Evolutionary conservation across 2,329 filamentous ascomycete species (phyloP), one percentile per base, ranked within the genome.

Genomic region (Colletotrichum tropicale): DNA sequence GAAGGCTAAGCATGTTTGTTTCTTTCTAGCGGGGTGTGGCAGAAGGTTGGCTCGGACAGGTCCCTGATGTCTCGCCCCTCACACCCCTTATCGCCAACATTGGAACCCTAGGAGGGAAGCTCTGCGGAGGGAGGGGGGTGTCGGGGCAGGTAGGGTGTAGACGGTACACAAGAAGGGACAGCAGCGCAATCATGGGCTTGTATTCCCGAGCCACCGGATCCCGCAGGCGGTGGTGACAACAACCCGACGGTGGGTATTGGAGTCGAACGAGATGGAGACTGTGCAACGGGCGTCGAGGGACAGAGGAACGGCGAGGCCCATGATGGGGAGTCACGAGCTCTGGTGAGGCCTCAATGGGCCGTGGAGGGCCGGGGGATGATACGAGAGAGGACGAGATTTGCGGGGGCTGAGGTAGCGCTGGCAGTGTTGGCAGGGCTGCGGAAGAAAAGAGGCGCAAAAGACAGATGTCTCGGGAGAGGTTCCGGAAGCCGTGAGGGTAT

Each of bases 121-220:
- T 65, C 28, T 64, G 26, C 26, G 43, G 38, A 72, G 38, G 38
- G 38, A n/a, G 9, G 38, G 38, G 38, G 18, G 38, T 43, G 38
- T 10, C 64, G 73, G 43, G 36, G 56, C 32, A 62, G 26, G 16
- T 12, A 24, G 56, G n/a, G 12, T 52, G 34, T 48, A 48, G 26
- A 52, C 21, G 58, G 60, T 55, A 56, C 58, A 68, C 70, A 52
- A 74, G 64, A 60, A 67, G 74, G 74, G 66, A 74, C 74, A 62
- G 65, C 74, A 43, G 74, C 74, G 52, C 38, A 55, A 76, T 70
- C 74, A 76, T 24, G 32, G 43, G 60, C 66, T 76, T 74, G 65
- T 70, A 66, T 74, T 74, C 74, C 74, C 74, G 60, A 74, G 60
- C 71, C 65, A 66, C 66, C 71, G 71, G 74, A 75, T 74, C 71